Percentiles rank a stretch among this genome's conserved stretches.
Evolutionary conservation across 2,329 filamentous ascomycete genomes (phyloP).

Genomic region (Paecilomyces sp.): DNA sequence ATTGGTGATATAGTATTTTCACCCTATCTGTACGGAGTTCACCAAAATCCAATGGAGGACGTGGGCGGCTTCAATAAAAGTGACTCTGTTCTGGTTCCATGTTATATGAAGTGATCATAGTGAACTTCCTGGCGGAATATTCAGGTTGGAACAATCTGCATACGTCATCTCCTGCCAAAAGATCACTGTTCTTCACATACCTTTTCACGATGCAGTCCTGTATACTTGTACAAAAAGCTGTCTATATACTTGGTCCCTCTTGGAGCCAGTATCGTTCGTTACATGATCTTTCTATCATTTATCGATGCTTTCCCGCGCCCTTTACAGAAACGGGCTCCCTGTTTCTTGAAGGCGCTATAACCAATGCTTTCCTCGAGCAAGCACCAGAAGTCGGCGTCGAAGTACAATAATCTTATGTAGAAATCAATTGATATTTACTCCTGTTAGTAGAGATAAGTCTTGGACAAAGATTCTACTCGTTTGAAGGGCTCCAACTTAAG

Average conservation of each 20-base stretch:
- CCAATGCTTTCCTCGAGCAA: too few relatives aligned
- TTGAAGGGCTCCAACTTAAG: not conserved
- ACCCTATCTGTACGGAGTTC: not conserved
- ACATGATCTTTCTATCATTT: not conserved
- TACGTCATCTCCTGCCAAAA: not conserved
- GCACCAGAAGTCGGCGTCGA: not conserved
- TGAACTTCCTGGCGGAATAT: not conserved
- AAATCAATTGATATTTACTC: not conserved
- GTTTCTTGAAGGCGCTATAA: too few relatives aligned
- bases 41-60: not conserved
- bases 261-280: not conserved
- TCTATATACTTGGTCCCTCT: too few relatives aligned
- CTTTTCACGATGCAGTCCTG: not conserved
- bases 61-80: not conserved
- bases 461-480: not conserved
- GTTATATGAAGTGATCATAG: not conserved
- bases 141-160: not conserved
- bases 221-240: not conserved
- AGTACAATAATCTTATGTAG: not conserved
- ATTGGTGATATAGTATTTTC: not conserved
- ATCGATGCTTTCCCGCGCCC: too few relatives aligned
- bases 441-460: not conserved
- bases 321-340: too few relatives aligned
- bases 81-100: not conserved
- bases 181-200: not conserved